Base-by-base conservation (phyloP, 2,329 filamentous ascomycete genomes). In the Chlorencoelia australis region DNA sequence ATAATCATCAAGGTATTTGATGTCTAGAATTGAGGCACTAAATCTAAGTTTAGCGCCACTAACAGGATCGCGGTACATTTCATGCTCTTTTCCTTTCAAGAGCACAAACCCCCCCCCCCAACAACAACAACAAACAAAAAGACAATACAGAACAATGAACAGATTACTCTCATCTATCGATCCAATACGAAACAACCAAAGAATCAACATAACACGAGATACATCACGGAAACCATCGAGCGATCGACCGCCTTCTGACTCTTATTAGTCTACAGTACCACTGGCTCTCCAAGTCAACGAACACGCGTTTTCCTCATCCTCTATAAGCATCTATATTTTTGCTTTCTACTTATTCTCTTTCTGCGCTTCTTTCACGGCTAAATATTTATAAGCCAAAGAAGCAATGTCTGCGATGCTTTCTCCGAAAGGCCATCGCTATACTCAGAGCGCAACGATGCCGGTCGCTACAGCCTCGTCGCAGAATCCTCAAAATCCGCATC, bases 321-420 rank as follows among this genome's bases (percentile, higher is more conserved):
- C 30, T 29, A 33, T 30, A 15, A 34, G 16, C 36, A 25, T 10
- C 8, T 27, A 33, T 19, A 24, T 31, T 16, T 43, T 26, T 28
- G 16, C 16, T 33, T 38, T 47, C 45, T 38, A 37, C 21, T 41
- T 39, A 35, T 46, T 45, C 24, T 33, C 27, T 42, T 47, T 45
- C 27, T 36, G 40, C 30, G 3, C 30, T 41, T 35, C 45, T 46
- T 47, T 43, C 17, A 45, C 46, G 44, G 45, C 49, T 48, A 43
- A 58, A 54, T 67, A 68, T 68, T 66, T 67, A 61, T 64, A 61
- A 64, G 67, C 45, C 50, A 44, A 45, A 60, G 60, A 60, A 50
- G 55, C 55, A 36, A 70, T 69, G 67, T 65, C 66, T 52, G 56
- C 62, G 31, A 59, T 59, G 52, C 50, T 55, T 38, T 57, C 60